phyloP scores from a whole-genome alignment of 2,329 filamentous ascomycete species.

The Monosporascus sp. region DNA sequence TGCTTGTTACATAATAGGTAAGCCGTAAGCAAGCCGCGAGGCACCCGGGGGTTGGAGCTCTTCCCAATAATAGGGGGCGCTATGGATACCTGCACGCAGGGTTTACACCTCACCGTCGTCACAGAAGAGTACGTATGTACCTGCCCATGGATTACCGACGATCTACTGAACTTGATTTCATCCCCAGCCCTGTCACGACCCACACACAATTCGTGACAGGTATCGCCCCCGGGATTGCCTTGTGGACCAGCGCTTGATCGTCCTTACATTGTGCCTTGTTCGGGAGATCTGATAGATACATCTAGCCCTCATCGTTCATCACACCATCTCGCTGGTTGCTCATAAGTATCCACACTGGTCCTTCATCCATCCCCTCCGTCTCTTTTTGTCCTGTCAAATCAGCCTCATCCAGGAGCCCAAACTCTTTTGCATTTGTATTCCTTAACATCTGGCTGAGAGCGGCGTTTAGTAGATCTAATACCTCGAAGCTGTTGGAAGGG shows the following conservation, averaged over 20 bases:
- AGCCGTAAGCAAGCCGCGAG: neutral
- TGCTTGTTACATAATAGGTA: slow-evolving; percentile 17
- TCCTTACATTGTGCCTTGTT: slow-evolving; percentile 35
- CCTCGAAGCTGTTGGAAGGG: slow-evolving; percentile 12
- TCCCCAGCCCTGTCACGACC: slow-evolving; percentile 41
- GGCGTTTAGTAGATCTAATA: slow-evolving; percentile 5
- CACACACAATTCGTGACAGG: slow-evolving; percentile 52
- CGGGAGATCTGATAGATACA: slow-evolving; percentile 45
- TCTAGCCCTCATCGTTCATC: slow-evolving; percentile 33
- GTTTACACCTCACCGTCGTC: neutral
- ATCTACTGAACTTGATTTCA: slow-evolving; percentile 29
- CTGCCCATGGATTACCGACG: slow-evolving; percentile 27
- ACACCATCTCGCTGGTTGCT: slow-evolving; percentile 33
- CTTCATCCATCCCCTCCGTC: slow-evolving; percentile 25
- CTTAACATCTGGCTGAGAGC: neutral
- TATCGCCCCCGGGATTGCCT: slow-evolving; percentile 42
- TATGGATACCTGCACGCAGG: slow-evolving; percentile 29
- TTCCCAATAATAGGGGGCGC: slow-evolving; percentile 34
- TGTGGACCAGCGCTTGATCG: slow-evolving; percentile 47
- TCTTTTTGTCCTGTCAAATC: slow-evolving; percentile 12
- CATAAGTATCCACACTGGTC: slow-evolving; percentile 35
- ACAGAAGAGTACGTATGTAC: slow-evolving; percentile 16
- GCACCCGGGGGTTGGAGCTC: slow-evolving; percentile 25
- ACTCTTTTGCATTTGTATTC: neutral
- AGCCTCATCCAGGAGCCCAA: neutral